phyloP scores from a whole-genome alignment of 176 grass and related monocot genomes.

The Carex scoparia region DNA sequence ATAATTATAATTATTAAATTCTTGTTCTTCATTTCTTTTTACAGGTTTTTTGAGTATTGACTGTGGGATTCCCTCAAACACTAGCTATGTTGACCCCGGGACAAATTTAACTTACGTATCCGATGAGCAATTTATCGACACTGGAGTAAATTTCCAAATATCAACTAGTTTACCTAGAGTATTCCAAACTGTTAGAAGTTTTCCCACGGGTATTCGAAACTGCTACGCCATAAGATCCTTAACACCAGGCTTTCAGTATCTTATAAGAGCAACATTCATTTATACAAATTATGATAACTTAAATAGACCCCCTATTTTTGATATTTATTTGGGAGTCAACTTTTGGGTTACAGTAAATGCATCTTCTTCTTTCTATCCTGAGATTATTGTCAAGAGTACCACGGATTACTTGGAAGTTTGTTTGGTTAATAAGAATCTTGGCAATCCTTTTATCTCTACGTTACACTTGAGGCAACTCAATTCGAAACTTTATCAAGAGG shows the following conservation, averaged over 20 bases:
- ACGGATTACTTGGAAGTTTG: conserved; percentile 40
- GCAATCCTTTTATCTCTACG: conserved; percentile 47
- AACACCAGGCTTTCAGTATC: conserved; percentile 28
- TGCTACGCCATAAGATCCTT: conserved; percentile 45
- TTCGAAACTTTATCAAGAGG: conserved; percentile 24
- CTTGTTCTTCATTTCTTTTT: background rate
- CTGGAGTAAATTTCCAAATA: background rate
- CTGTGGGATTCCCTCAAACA: background rate
- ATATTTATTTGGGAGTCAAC: conserved; percentile 38
- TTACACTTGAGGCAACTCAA: conserved; percentile 30
- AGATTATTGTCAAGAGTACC: conserved; percentile 32
- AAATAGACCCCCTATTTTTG: conserved; percentile 33
- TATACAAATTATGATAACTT: conserved; percentile 41
- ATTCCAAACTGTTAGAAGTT: conserved; percentile 22
- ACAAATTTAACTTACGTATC: background rate
- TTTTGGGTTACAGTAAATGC: conserved; percentile 31
- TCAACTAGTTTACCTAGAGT: background rate
- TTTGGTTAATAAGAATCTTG: conserved; percentile 31
- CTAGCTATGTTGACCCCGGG: background rate
- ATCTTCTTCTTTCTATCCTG: conserved; percentile 2
- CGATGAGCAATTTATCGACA: background rate
- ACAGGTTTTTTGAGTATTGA: background rate
- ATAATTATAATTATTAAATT: too few relatives aligned
- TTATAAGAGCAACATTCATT: conserved; percentile 37
- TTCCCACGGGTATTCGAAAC: conserved; percentile 26